These are phyloP conservation scores for Spinellus fusiger DNA, from an alignment of 192 early-diverging fungal genomes.

Conservation along the genomic window DNA sequence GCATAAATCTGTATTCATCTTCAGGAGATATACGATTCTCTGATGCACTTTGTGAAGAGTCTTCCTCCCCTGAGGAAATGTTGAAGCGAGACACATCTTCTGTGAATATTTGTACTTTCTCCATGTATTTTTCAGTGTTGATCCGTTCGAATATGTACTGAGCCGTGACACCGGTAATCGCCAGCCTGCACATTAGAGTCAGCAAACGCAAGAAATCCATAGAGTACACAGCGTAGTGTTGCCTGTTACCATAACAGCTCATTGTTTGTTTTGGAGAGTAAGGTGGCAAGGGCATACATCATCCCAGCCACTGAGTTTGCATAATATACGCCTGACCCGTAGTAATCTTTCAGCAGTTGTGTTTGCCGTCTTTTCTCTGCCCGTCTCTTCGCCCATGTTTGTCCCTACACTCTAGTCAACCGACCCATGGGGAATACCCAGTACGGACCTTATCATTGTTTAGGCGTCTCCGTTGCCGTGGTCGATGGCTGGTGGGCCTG, in stretches of 20 bases:
- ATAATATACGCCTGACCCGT: constrained; percentile 70
- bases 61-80: neutral
- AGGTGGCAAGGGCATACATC: constrained; percentile 66
- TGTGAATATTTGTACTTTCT: constrained; percentile 54
- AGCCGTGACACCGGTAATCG: constrained; percentile 76
- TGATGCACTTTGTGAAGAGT: constrained; percentile 26
- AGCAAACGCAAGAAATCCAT: neutral
- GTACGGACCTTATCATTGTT: constrained; percentile 24
- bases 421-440: neutral
- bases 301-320: constrained; percentile 69
- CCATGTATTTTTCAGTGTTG: constrained; percentile 58
- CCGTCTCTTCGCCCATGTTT: neutral
- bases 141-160: constrained; percentile 75
- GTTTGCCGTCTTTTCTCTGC: neutral
- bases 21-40: constrained; percentile 51
- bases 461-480: constrained; percentile 42
- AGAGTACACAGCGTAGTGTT: neutral
- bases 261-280: constrained; percentile 62
- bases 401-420: neutral
- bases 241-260: constrained; percentile 71
- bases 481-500: constrained; percentile 17
- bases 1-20: constrained; percentile 80
- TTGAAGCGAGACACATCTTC: constrained; percentile 65
- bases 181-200: constrained; percentile 44
- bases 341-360: constrained; percentile 63